Conservation (phyloP, 768 basidiomycete genomes). For the Grammothele lineata region DNA sequence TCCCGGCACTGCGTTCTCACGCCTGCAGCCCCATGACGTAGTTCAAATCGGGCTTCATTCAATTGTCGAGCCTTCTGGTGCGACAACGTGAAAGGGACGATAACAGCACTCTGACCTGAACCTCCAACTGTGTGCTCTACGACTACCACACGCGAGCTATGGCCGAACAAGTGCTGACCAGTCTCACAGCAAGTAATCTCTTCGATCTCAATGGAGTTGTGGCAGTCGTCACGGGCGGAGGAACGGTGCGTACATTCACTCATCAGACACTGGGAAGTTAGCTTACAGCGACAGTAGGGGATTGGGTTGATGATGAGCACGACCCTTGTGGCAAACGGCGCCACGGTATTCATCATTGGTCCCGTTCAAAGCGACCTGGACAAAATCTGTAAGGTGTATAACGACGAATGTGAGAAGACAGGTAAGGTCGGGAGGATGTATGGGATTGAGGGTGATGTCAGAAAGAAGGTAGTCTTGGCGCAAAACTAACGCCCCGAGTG, state of each 20-base stretch:
- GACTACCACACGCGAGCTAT: too few species aligned
- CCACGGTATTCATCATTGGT: conserved; percentile 43
- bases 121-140: too few species aligned
- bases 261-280: too few species aligned
- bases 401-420: conserved; percentile 28
- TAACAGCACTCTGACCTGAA: too few species aligned
- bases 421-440: conserved; percentile 31
- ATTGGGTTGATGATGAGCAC: conserved; percentile 45
- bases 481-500: neutral
- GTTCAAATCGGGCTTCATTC: too few species aligned
- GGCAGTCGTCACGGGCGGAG: conserved; percentile 44
- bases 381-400: conserved; percentile 31
- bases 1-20: too few species aligned
- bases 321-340: conserved; percentile 41
- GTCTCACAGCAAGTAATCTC: conserved; percentile 33
- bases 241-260: conserved; percentile 25
- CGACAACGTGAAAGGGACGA: too few species aligned
- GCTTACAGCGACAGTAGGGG: conserved; percentile 23
- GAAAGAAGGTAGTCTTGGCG: conserved; percentile 29
- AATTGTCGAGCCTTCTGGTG: too few species aligned
- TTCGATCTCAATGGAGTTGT: conserved; percentile 43
- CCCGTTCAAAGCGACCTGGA: conserved; percentile 35
- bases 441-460: conserved; percentile 37
- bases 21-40: too few species aligned
- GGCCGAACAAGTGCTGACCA: conserved; percentile 23